These are phyloP conservation scores for Anthracocystis setariae DNA, from an alignment of 1,284 basidiomycete genomes.

Conservation along the genomic window DNA sequence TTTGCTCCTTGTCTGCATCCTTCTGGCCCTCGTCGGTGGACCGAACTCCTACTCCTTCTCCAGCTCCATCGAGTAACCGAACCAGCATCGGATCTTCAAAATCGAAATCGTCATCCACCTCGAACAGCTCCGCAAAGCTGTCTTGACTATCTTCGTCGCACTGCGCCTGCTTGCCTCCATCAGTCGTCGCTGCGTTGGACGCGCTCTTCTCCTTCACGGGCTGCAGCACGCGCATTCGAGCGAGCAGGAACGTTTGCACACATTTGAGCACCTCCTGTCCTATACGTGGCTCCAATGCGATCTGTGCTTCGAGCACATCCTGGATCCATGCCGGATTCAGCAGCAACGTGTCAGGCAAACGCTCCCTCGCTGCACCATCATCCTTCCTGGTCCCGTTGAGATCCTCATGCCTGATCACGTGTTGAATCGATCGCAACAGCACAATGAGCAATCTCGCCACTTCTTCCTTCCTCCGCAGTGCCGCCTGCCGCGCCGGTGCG, in stretches of 20 bases:
- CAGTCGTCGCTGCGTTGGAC: too few species aligned
- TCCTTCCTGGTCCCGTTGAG: constrained; percentile 63
- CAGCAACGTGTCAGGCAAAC: constrained; percentile 77
- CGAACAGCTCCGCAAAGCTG: constrained; percentile 76
- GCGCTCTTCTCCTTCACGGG: constrained; percentile 68
- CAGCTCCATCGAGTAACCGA: constrained; percentile 71
- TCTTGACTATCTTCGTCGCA: constrained; percentile 72
- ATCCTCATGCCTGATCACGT: constrained; percentile 73
- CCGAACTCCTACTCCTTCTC: constrained; percentile 8
- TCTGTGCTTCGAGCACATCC: constrained; percentile 73
- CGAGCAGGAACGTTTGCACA: constrained; percentile 76
- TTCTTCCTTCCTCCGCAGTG: constrained; percentile 29
- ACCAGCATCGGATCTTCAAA: constrained; percentile 75
- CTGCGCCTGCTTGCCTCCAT: too few species aligned
- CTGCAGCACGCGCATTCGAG: constrained; percentile 70
- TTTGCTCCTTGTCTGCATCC: constrained; percentile 35
- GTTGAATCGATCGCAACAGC: constrained; percentile 73
- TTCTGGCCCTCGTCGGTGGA: neutral
- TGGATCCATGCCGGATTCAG: constrained; percentile 74
- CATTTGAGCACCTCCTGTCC: constrained; percentile 74
- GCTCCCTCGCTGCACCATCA: neutral
- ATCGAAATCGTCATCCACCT: constrained; percentile 71
- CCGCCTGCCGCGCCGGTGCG: constrained; percentile 35
- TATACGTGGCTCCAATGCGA: constrained; percentile 71
- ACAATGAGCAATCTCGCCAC: constrained; percentile 51